These are phyloP conservation scores for Fusarium algeriense DNA, from an alignment of 2,329 filamentous ascomycete genomes.

Conservation along the genomic window DNA sequence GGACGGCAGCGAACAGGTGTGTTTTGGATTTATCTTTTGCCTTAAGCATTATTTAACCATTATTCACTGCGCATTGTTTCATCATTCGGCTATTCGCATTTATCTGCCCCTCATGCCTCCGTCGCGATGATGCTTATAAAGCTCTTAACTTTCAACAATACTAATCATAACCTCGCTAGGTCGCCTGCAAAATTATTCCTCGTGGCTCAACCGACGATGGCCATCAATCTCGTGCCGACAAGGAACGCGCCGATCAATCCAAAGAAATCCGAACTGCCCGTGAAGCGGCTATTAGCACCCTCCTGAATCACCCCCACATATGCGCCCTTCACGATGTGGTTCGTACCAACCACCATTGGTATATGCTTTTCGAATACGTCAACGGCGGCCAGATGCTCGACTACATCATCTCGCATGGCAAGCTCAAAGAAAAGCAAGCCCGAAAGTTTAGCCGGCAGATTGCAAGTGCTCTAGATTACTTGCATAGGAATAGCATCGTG, in stretches of 20 bases:
- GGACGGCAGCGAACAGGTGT: slow-evolving; percentile 90
- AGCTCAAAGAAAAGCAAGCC: slow-evolving; percentile 97
- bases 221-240: slow-evolving; percentile 76
- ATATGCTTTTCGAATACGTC: slow-evolving; percentile 99
- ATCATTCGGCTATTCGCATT: slow-evolving; percentile 11
- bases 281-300: slow-evolving; percentile 94
- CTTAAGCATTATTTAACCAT: neutral
- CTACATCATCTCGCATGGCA: slow-evolving; percentile 98
- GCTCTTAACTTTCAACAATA: slow-evolving; percentile 8
- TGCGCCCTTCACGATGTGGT: slow-evolving; percentile 96
- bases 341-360: slow-evolving; percentile 98
- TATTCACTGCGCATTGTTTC: neutral
- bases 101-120: slow-evolving; percentile 26
- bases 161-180: slow-evolving; percentile 57
- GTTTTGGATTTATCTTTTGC: slow-evolving; percentile 44
- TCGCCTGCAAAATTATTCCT: slow-evolving; percentile 97
- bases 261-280: slow-evolving; percentile 96
- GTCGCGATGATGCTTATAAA: slow-evolving; percentile 9
- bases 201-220: slow-evolving; percentile 90
- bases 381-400: slow-evolving; percentile 99
- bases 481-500: slow-evolving; percentile 97
- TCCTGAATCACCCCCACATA: slow-evolving; percentile 94
- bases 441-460: slow-evolving; percentile 98
- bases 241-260: slow-evolving; percentile 92
- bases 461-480: slow-evolving; percentile 95